Evolutionary conservation across 768 basidiomycete species (phyloP).

Genomic region (Galerina sulciceps): DNA sequence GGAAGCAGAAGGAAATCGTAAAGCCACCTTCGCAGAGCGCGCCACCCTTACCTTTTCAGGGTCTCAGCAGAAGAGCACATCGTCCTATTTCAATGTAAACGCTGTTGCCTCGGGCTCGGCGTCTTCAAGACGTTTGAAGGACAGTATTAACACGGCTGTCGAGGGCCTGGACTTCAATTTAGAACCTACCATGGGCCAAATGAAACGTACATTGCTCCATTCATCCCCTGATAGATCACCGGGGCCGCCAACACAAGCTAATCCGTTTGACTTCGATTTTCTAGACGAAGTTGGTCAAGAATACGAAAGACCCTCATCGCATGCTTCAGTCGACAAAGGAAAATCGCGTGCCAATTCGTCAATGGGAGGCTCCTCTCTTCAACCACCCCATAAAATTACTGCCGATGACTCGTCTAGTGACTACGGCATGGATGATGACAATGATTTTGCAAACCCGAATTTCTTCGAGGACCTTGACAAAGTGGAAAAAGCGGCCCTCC

Average conservation of each 20-base stretch:
- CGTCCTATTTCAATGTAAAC: constrained; percentile 12
- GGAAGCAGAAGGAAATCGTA: neutral
- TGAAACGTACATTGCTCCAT: constrained; percentile 3
- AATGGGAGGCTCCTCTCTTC: neutral
- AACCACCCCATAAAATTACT: neutral
- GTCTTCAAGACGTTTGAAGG: neutral
- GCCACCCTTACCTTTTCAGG: constrained; percentile 12
- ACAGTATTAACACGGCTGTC: neutral
- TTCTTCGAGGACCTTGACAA: constrained; percentile 32
- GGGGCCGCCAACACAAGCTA: neutral
- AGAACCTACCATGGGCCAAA: constrained; percentile 20
- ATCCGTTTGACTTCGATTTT: constrained; percentile 33
- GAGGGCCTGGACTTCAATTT: constrained; percentile 21
- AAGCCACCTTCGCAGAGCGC: constrained; percentile 10
- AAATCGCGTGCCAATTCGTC: constrained; percentile 14
- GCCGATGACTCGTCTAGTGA: constrained; percentile 22
- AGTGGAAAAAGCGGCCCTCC: constrained; percentile 27
- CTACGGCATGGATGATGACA: constrained; percentile 27
- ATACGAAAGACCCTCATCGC: constrained; percentile 8
- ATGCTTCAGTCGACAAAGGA: constrained; percentile 19
- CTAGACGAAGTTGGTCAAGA: constrained; percentile 23
- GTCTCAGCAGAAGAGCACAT: neutral
- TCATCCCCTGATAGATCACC: constrained; percentile 5
- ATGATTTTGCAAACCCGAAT: constrained; percentile 19
- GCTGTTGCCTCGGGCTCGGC: constrained; percentile 2